phyloP scores from a whole-genome alignment of 2,329 filamentous ascomycete genomes.

The Thyridium curvatum region DNA sequence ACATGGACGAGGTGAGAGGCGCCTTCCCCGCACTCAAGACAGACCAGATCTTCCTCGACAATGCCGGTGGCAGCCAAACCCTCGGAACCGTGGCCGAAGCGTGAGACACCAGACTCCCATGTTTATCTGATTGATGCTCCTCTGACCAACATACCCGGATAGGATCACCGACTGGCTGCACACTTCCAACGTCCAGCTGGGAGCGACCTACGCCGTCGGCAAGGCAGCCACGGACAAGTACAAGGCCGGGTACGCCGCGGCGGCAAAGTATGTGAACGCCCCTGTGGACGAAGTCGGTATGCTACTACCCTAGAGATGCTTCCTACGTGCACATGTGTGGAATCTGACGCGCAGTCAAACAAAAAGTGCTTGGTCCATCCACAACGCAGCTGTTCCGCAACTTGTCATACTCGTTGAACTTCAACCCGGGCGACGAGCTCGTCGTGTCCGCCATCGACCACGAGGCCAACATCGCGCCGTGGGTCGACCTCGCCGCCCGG shows the following conservation, averaged over 20 bases:
- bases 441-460: constrained; percentile 69
- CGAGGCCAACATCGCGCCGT: constrained; percentile 70
- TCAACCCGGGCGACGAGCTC: constrained; percentile 56
- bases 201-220: constrained; percentile 60
- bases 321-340: too few relatives aligned
- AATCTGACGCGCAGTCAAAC: neutral
- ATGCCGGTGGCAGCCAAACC: constrained; percentile 70
- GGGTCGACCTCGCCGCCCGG: constrained; percentile 60
- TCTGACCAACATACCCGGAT: constrained; percentile 5
- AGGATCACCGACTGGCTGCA: constrained; percentile 62
- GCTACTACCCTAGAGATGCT: constrained; percentile 1
- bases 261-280: constrained; percentile 66
- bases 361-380: constrained; percentile 64
- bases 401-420: constrained; percentile 48
- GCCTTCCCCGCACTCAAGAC: constrained; percentile 61
- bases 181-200: constrained; percentile 68
- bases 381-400: constrained; percentile 75
- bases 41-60: constrained; percentile 68
- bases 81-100: constrained; percentile 60
- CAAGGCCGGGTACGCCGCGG: constrained; percentile 53
- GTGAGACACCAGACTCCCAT: constrained; percentile 32
- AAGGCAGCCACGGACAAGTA: constrained; percentile 54
- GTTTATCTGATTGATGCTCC: neutral
- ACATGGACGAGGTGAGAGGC: constrained; percentile 48
- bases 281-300: constrained; percentile 56